Base-by-base conservation (phyloP, 2,329 filamentous ascomycete species). In the Trichoderma sp. region DNA sequence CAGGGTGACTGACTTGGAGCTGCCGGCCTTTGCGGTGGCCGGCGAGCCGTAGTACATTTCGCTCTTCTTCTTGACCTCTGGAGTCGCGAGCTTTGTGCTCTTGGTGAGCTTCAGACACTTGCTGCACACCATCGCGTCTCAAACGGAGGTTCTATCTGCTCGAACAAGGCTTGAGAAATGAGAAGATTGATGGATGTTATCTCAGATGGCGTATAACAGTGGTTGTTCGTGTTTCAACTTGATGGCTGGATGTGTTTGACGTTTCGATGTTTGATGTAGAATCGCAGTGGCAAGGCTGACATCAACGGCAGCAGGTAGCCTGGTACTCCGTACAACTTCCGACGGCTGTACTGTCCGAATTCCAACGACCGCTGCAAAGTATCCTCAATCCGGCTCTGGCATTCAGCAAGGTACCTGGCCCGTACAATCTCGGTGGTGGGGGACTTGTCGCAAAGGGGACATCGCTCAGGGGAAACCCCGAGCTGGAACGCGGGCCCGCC, bases 21-120 rank as follows among this genome's bases (percentile, higher is more conserved):
- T 74, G 55, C 75, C 72, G 19, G 74, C 66, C 67, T 76, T 74
- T 64, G 80, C 74, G 24, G 79, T 65, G 15, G 83, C 78, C 1
- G 85, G 76, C 2, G 86, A 88, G 55, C 86, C 86, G 71, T 86
- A 83, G 74, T 88, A 89, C 78, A 89, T 86, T 60, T 89, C 87
- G 72, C 76, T 85, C 80, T 87, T 89, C 77, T 86, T 87, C 76
- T 89, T 89, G 67, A 89, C 86, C 30, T 81, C 83, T 0, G 87
- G 87, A 0, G 87, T 89, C 67, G 85, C 86, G 64, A 89, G 82
- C 19, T 69, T 71, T 15, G 86, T 88, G 61, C 81, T 78, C 74
- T 86, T 86, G 63, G 83, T 77, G 61, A 85, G 81, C 74, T 87
- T 88, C 71, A 87, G 81, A 70, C 87, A 89, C 77, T 86, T 88